Base-by-base conservation (phyloP, 441 rosid genomes). In the Flueggea neowawraea region DNA sequence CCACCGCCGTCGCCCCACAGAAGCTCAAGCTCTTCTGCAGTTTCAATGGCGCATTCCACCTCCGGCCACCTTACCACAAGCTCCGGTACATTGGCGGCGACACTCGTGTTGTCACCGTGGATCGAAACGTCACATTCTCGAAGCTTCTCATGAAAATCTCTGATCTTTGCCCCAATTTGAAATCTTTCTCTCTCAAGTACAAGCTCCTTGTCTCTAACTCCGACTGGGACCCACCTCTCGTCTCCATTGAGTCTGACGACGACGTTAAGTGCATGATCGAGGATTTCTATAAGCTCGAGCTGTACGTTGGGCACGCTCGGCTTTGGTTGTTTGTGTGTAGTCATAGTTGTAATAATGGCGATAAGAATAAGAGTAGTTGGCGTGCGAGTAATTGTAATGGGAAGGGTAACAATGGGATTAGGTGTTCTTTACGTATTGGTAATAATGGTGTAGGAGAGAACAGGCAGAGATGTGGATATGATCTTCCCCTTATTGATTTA, bases 81-180 rank as follows among this genome's bases (percentile, higher is more conserved):
- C 71, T 73, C 4, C 69, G 70, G 54, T 76, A 73, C 73, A 44
- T 66, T 28, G 75, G 77, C 32, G 77, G 77, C 14, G 80, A 76
- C 61, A 69, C 80, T 11, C 75, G 70, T 31, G 69, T 76, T 47
- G n/a, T 78, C 43, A 66, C 70, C 43, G 51, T 69, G 6, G 75
- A 78, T 33, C 65, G 67, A 7, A 58, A 50, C 60, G 67, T 69
- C 52, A 45, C 63, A 17, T 69, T 69, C 73, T 62, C 68, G 12
- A 62, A 67, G 13, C 73, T 75, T 4, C 47, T n/a, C 6, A 69
- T 63, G n/a, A 78, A 52, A 64, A 61, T 73, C 12, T 73, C 63
- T 14, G 67, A 66, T 15, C 61, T 76, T 11, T 69, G 63, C 72
- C 75, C 71, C 1, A 48, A 52, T 11, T 33, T 62, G 5, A 55